Evolutionary conservation across 495 filamentous ascomycete genomes (phyloP), one percentile per base, ranked within the genome.

Genomic region (Hamigera avellanea): DNA sequence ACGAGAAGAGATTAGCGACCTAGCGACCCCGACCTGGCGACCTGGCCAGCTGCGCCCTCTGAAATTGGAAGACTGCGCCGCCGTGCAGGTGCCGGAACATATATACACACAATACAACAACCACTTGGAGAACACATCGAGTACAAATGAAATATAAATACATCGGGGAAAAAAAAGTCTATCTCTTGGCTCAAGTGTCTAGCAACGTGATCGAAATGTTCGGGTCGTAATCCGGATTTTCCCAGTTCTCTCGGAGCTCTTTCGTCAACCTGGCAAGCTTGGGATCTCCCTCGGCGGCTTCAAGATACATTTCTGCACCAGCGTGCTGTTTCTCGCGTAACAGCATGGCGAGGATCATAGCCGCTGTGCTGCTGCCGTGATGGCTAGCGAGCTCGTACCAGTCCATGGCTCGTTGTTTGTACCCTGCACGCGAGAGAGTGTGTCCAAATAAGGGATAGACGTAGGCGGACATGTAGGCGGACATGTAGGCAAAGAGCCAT

Each of bases 361-460:
- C 34, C 18, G 40, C 36, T 9, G 27, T 29, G 1, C 0, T 10
- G 8, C 46, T 21, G 8, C 36, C 37, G 19, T 36, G 28, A 1
- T 14, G 6, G 8, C 13, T 33, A 1, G 51, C 54, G 17, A 57
- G 27, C 8, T 43, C 16, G 31, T 61, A 63, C 61, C 60, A 67
- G 8, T 61, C 43, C 2, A 43, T 13, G 3, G 64, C 56, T 4
- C 59, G 30, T 2, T 16, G 19, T 14, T 43, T 46, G 29, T 61
- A 67, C 2, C 54, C 42, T 14, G 36, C 12, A 0, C 35, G 43
- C 1, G 41, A 28, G 29, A 12, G 35, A 2, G 39, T 34, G 8
- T 33, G 34, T 12, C 40, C 39, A 26, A 45, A 39, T 1, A 42
- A 17, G 6, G 32, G 18, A 14, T 8, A 21, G 33, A 19, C 31